Percentiles rank a stretch among this genome's conserved stretches.
phyloP scores from a whole-genome alignment of 1,284 basidiomycete genomes.

The Ganoderma meredithae region DNA sequence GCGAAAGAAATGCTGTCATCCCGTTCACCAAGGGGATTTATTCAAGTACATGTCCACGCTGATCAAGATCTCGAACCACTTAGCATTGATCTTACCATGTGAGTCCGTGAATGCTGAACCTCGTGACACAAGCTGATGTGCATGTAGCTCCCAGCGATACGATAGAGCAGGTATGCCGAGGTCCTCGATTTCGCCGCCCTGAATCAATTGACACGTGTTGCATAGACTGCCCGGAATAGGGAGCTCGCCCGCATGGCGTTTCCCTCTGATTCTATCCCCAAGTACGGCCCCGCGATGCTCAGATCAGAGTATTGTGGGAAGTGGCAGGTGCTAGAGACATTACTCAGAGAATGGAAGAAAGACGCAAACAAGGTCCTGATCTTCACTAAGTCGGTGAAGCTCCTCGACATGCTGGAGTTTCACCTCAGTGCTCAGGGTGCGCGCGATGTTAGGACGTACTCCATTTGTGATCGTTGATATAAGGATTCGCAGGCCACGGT shows the following conservation, averaged over 20 bases:
- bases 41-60: slow-evolving; percentile 81
- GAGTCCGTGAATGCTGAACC: slow-evolving; percentile 13
- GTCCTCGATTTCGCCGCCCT: neutral
- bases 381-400: slow-evolving; percentile 86
- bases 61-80: slow-evolving; percentile 87
- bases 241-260: slow-evolving; percentile 66
- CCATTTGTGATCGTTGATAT: neutral
- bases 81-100: slow-evolving; percentile 84
- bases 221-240: slow-evolving; percentile 65
- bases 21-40: slow-evolving; percentile 64
- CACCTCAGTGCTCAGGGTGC: slow-evolving; percentile 66
- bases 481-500: slow-evolving; percentile 55
- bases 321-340: slow-evolving; percentile 78
- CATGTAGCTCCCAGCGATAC: slow-evolving; percentile 64
- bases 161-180: slow-evolving; percentile 60
- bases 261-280: slow-evolving; percentile 59
- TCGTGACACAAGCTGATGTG: neutral
- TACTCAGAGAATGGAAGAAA: slow-evolving; percentile 72
- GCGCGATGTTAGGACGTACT: slow-evolving; percentile 16
- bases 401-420: slow-evolving; percentile 81
- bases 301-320: slow-evolving; percentile 80
- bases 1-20: slow-evolving; percentile 71
- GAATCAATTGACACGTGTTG: neutral
- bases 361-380: slow-evolving; percentile 84
- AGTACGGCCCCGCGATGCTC: slow-evolving; percentile 67